Evolutionary conservation across 2,329 filamentous ascomycete genomes (phyloP).

Genomic region (Nothophaeocryptopus gaeumannii): DNA sequence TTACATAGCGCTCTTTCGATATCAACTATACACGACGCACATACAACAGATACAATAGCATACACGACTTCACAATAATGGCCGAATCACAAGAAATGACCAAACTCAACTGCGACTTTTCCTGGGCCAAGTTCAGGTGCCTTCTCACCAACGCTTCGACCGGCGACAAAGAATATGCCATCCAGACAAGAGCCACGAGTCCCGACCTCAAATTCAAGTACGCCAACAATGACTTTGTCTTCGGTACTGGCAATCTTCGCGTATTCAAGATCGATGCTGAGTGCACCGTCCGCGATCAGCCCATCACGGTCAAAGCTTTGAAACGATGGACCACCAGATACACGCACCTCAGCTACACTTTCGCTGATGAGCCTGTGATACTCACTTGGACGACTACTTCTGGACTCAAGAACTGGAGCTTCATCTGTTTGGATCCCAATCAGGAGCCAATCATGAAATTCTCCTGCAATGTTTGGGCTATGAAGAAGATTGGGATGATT

Average conservation of each 20-base stretch:
- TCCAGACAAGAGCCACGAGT: slow-evolving; percentile 2
- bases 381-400: slow-evolving; percentile 10
- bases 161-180: background rate
- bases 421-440: slow-evolving; percentile 9
- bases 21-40: too few relatives aligned
- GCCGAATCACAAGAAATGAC: background rate
- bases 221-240: background rate
- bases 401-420: slow-evolving; percentile 11
- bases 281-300: background rate
- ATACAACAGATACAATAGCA: too few relatives aligned
- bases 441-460: slow-evolving; percentile 9
- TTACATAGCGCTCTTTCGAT: too few relatives aligned
- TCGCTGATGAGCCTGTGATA: background rate
- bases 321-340: slow-evolving; percentile 11
- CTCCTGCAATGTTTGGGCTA: slow-evolving; percentile 11
- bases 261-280: slow-evolving; percentile 11
- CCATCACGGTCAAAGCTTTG: slow-evolving; percentile 6
- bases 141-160: slow-evolving; percentile 5
- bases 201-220: slow-evolving; percentile 10
- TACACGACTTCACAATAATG: too few relatives aligned
- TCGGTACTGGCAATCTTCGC: slow-evolving; percentile 10
- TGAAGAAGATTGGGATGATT: slow-evolving; percentile 9
- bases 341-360: slow-evolving; percentile 7
- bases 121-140: slow-evolving; percentile 12
- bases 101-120: slow-evolving; percentile 11